Evolutionary conservation across 805 yeast genomes (phyloP).

Genomic region (Cyberlindnera amylophila): DNA sequence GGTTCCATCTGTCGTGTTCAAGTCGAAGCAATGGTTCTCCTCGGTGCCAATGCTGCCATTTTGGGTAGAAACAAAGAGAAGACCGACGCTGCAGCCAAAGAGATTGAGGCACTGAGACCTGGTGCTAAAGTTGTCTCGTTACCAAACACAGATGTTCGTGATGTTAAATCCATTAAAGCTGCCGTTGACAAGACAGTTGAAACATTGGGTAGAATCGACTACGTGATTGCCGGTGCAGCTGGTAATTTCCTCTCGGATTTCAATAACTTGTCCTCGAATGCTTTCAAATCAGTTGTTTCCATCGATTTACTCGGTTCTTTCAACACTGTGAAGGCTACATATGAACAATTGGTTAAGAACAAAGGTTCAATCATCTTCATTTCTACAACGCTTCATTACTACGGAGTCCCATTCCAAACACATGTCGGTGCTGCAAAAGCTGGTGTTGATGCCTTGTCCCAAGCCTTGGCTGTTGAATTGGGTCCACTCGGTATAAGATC

Average conservation of each 20-base stretch:
- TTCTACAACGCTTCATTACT: slow-evolving; percentile 85
- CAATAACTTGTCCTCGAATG: slow-evolving; percentile 74
- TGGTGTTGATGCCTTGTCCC: slow-evolving; percentile 84
- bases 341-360: slow-evolving; percentile 55
- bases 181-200: slow-evolving; percentile 68
- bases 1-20: slow-evolving; percentile 94
- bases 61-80: slow-evolving; percentile 72
- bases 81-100: slow-evolving; percentile 64
- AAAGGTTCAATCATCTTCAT: slow-evolving; percentile 77
- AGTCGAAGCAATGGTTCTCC: slow-evolving; percentile 72
- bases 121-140: slow-evolving; percentile 69
- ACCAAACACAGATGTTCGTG: slow-evolving; percentile 77
- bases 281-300: slow-evolving; percentile 81
- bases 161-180: slow-evolving; percentile 47
- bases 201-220: slow-evolving; percentile 76
- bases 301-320: slow-evolving; percentile 87
- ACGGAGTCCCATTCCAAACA: slow-evolving; percentile 82
- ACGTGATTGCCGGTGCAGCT: slow-evolving; percentile 92
- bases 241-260: slow-evolving; percentile 87
- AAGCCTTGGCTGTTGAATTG: slow-evolving; percentile 82
- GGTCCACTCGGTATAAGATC: slow-evolving; percentile 86
- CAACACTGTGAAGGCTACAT: slow-evolving; percentile 84
- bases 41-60: slow-evolving; percentile 87
- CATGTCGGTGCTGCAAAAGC: slow-evolving; percentile 97
- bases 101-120: slow-evolving; percentile 50